These are phyloP conservation scores for Diaporthe sp. DNA, from an alignment of 2,329 filamentous ascomycete genomes.

Conservation along the genomic window DNA sequence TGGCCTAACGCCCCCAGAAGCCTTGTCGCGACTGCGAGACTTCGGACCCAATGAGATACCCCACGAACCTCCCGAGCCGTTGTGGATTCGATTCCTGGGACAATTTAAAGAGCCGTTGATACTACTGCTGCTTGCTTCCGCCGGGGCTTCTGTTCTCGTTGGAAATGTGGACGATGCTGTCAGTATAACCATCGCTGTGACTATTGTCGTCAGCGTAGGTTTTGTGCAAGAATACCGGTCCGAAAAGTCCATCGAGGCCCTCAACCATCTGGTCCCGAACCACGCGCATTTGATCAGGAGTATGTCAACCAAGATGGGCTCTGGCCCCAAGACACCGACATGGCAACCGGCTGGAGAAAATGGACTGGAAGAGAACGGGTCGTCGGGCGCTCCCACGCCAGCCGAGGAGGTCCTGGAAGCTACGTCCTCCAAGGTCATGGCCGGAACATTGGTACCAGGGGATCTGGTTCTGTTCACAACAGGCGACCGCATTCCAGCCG, in stretches of 20 bases:
- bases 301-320: slow-evolving; percentile 51
- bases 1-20: slow-evolving; percentile 85
- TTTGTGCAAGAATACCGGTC: slow-evolving; percentile 98
- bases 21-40: slow-evolving; percentile 79
- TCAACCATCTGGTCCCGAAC: slow-evolving; percentile 94
- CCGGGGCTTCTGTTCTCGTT: slow-evolving; percentile 87
- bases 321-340: slow-evolving; percentile 49
- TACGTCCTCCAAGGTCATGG: slow-evolving; percentile 85
- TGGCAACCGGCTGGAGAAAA: slow-evolving; percentile 57
- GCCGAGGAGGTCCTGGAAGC: slow-evolving; percentile 74
- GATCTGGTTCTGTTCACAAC: slow-evolving; percentile 95
- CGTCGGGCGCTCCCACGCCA: slow-evolving; percentile 66
- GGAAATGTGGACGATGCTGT: slow-evolving; percentile 95
- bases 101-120: slow-evolving; percentile 98
- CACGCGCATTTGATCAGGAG: slow-evolving; percentile 91
- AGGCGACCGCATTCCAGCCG: slow-evolving; percentile 94
- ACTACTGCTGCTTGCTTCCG: slow-evolving; percentile 88
- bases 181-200: slow-evolving; percentile 95
- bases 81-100: slow-evolving; percentile 95
- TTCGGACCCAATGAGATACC: slow-evolving; percentile 95
- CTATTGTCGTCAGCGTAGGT: slow-evolving; percentile 94
- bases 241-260: slow-evolving; percentile 94
- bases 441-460: slow-evolving; percentile 87
- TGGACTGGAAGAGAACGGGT: slow-evolving; percentile 52
- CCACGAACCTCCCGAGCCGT: slow-evolving; percentile 89